Base-by-base conservation (phyloP, 441 rosid species). In the Populus hybrid region DNA sequence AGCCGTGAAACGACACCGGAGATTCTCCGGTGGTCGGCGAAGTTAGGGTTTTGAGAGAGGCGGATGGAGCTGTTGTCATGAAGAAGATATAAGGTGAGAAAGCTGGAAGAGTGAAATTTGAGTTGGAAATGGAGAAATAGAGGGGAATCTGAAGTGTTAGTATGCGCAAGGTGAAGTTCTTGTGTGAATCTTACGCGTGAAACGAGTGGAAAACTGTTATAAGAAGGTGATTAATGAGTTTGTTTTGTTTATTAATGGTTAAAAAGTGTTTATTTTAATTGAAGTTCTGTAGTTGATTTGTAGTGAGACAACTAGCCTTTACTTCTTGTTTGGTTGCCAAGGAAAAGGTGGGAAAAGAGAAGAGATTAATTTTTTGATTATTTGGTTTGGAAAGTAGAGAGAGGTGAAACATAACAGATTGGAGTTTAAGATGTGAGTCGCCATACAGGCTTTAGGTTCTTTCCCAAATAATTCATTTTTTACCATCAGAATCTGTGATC, bases 1-100 rank as follows among this genome's bases (percentile, higher is more conserved):
- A 53, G 53, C 73, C 74, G 56, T 75, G 67, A 28, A 71, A 72
- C 63, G 35, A 75, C 50, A 73, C 72, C 77, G 79, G 87, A 31
- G 59, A 29, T 64, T 11, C 64, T 80, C 76, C 78, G 74, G 45
- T 78, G 12, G 72, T 70, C 38, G 65, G 18, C 63, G 9, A 71
- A 56, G 72, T 76, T 74, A 42, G 77, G 74, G 38, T 73, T 80
- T 82, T 66, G 76, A 24, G 7, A n/a, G 26, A 72, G 12, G 65
- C 35, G 76, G 24, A 78, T 14, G 74, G 78, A 83, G 74, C 83
- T 79, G 78, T 38, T 50, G 61, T 28, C 65, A 40, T 59, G 28
- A 14, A 0, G 71, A 64, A 29, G 65, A 65, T 59, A 12, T 45
- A 11, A 45, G 33, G 56, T 74, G 50, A 69, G 63, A 36, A 23